Conservation (phyloP, 176 grass and related monocot species). For the Bothriochloa decipiens region DNA sequence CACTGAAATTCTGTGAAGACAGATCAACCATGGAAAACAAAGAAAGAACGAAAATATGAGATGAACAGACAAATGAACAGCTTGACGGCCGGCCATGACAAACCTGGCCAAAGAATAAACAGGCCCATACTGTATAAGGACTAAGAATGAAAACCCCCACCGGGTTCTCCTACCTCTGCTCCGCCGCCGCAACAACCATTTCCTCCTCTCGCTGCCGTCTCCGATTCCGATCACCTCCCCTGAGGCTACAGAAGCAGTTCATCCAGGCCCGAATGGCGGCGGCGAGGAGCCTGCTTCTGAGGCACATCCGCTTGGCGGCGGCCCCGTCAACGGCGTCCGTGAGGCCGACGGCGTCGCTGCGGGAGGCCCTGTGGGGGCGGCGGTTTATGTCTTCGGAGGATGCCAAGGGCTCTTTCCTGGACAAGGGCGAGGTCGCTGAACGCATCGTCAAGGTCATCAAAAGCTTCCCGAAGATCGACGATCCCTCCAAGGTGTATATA, state of each 20-base stretch:
- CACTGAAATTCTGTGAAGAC: neutral
- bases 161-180: neutral
- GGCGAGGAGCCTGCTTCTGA: conserved; percentile 52
- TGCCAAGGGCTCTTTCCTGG: conserved; percentile 59
- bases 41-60: neutral
- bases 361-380: conserved; percentile 39
- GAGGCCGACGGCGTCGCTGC: conserved; percentile 46
- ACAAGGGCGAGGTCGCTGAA: conserved; percentile 58
- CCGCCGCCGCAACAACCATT: conserved; percentile 2
- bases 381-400: conserved; percentile 59
- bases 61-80: neutral
- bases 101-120: neutral
- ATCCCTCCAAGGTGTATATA: conserved; percentile 53
- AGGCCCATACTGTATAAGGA: neutral
- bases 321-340: conserved; percentile 17
- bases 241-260: neutral
- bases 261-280: conserved; percentile 18
- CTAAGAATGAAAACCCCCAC: conserved; percentile 15
- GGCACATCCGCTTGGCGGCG: conserved; percentile 53
- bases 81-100: neutral
- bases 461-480: conserved; percentile 56
- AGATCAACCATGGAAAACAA: neutral
- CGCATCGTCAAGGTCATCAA: conserved; percentile 63
- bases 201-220: neutral
- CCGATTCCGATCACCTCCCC: conserved; percentile 8